phyloP scores from a whole-genome alignment of 345 rosid genomes.

The Clarkia xantiana region DNA sequence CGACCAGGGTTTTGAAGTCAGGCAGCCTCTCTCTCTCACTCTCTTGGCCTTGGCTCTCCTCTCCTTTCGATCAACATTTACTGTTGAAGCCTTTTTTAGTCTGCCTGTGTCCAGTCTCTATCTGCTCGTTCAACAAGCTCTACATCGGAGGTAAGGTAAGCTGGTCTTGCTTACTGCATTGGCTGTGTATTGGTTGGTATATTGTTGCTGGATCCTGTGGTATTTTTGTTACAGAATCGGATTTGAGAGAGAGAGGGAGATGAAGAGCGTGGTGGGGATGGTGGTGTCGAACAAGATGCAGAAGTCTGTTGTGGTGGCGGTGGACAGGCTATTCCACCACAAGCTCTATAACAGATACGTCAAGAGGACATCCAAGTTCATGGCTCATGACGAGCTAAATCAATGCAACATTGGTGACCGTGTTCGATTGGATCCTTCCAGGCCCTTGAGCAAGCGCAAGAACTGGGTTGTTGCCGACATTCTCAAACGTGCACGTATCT shows the following conservation, averaged over 20 bases:
- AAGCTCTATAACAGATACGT: slow-evolving; percentile 65
- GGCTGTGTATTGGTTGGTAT: too few species aligned
- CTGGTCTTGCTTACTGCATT: too few species aligned
- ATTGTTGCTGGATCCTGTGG: too few species aligned
- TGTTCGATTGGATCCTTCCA: slow-evolving; percentile 64
- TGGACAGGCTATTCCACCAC: slow-evolving; percentile 74
- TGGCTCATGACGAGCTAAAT: slow-evolving; percentile 79
- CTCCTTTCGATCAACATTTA: too few species aligned
- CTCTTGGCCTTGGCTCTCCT: too few species aligned
- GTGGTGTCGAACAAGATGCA: slow-evolving; percentile 67
- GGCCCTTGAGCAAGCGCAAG: slow-evolving; percentile 91
- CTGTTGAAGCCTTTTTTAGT: too few species aligned
- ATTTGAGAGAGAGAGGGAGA: slow-evolving; percentile 5
- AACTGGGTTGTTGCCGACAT: slow-evolving; percentile 84
- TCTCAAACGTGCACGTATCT: slow-evolving; percentile 69
- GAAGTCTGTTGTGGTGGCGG: slow-evolving; percentile 76
- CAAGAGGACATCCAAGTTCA: slow-evolving; percentile 89
- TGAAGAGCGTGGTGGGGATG: slow-evolving; percentile 43
- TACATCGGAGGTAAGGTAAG: too few species aligned
- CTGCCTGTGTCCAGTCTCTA: too few species aligned
- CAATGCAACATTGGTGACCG: slow-evolving; percentile 79
- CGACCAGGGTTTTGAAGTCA: too few species aligned
- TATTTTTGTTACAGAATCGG: not conserved
- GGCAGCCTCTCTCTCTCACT: too few species aligned
- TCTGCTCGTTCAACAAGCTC: too few species aligned